Conservation (phyloP, 2,329 filamentous ascomycete species). For the Colletotrichum sp. region DNA sequence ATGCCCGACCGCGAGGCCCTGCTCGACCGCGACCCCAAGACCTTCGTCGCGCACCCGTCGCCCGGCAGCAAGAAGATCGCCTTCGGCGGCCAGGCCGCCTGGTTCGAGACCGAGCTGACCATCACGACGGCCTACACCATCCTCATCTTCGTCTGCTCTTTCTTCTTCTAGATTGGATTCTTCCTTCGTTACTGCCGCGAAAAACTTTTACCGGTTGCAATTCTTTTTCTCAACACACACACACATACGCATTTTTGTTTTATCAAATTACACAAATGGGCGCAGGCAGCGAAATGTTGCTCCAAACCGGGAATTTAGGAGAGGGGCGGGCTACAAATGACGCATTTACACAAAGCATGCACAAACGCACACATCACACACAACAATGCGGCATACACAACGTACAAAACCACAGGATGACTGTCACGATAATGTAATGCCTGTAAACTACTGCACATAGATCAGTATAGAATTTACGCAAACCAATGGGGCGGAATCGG, state of each 20-base stretch:
- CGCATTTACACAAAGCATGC: neutral
- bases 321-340: neutral
- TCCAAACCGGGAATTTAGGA: neutral
- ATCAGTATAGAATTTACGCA: constrained; percentile 18
- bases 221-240: neutral
- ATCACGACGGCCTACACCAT: constrained; percentile 54
- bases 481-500: neutral
- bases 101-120: constrained; percentile 62
- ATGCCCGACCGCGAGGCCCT: constrained; percentile 64
- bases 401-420: constrained; percentile 9
- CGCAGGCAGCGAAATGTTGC: neutral
- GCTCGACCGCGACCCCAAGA: constrained; percentile 59
- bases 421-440: constrained; percentile 23
- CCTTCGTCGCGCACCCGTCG: constrained; percentile 57
- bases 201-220: neutral
- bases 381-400: neutral
- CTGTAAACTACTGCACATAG: constrained; percentile 20
- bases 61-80: constrained; percentile 58
- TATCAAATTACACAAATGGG: neutral
- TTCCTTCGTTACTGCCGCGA: neutral
- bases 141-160: constrained; percentile 51
- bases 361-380: neutral
- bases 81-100: constrained; percentile 57
- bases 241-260: neutral
- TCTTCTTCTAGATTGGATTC: constrained; percentile 33